Percentiles rank a stretch among this genome's conserved stretches.
phyloP scores from a whole-genome alignment of 768 basidiomycete genomes.

The Glaciozyma martinii region DNA sequence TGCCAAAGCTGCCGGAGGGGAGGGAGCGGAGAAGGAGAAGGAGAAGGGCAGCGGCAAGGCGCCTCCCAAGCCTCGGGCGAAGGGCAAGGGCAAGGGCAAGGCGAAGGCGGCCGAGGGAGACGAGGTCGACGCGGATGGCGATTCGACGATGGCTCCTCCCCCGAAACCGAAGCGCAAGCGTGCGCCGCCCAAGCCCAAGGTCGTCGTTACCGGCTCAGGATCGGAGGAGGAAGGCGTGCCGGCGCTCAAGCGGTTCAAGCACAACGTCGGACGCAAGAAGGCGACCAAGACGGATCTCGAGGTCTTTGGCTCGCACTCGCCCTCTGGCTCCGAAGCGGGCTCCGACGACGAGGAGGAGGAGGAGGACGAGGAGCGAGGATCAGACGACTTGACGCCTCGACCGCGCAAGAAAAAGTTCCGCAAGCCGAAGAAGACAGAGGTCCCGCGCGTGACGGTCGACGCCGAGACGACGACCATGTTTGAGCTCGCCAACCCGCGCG shows the following conservation, averaged over 20 bases:
- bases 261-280: neutral
- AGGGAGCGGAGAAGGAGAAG: neutral
- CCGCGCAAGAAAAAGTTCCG: neutral
- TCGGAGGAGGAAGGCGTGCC: neutral
- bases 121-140: neutral
- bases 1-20: neutral
- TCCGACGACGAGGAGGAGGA: neutral
- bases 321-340: neutral
- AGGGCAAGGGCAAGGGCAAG: constrained; percentile 1
- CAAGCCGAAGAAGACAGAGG: neutral
- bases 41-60: neutral
- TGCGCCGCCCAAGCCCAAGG: neutral
- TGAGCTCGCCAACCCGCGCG: constrained; percentile 11
- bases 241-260: neutral
- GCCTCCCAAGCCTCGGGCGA: neutral
- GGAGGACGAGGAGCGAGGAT: neutral
- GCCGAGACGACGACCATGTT: constrained; percentile 23
- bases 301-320: neutral
- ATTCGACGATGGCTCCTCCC: neutral
- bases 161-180: neutral
- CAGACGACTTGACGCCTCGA: neutral
- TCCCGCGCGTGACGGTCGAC: constrained; percentile 5
- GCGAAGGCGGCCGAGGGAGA: constrained; percentile 2
- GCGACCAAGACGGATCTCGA: neutral
- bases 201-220: neutral